Evolutionary conservation across 805 yeast genomes (phyloP).

Genomic region (Metschnikowia similis): DNA sequence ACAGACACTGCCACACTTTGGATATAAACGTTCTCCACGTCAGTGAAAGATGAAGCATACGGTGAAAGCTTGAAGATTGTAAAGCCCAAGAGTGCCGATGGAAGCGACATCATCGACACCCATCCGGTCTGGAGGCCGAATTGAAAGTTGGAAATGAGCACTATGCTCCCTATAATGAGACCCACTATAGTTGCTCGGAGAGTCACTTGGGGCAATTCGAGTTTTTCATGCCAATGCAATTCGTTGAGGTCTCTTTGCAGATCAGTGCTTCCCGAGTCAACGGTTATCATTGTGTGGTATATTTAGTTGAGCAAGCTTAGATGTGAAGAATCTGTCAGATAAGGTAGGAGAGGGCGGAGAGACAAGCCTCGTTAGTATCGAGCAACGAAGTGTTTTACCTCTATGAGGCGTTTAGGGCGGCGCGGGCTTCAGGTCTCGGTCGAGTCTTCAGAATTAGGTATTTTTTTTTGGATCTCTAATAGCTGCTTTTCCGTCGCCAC

Average conservation of each 20-base stretch:
- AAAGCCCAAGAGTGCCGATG: slow-evolving; percentile 85
- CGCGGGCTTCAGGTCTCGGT: neutral
- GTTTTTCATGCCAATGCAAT: slow-evolving; percentile 38
- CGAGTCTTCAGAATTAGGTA: neutral
- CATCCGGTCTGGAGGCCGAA: slow-evolving; percentile 97
- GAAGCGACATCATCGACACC: slow-evolving; percentile 99
- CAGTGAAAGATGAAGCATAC: slow-evolving; percentile 48
- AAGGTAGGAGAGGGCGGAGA: neutral
- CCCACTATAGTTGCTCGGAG: slow-evolving; percentile 73
- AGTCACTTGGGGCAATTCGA: slow-evolving; percentile 62
- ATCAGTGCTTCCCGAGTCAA: neutral
- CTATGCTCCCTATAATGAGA: slow-evolving; percentile 77
- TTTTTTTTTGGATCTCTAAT: neutral
- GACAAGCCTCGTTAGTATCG: neutral
- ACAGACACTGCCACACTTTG: slow-evolving; percentile 95
- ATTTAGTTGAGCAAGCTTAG: neutral
- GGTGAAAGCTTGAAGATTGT: slow-evolving; percentile 68
- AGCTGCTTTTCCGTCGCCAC: neutral
- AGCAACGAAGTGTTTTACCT: neutral
- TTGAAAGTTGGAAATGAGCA: slow-evolving; percentile 86
- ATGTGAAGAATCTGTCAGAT: neutral
- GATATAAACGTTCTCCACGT: slow-evolving; percentile 90
- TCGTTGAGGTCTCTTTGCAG: neutral
- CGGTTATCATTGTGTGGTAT: neutral
- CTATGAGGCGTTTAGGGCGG: neutral